Percentiles rank a stretch among this genome's conserved stretches.
phyloP scores from a whole-genome alignment of 225 moss, liverwort and hornwort genomes.

The Sphagnum tenellum region DNA sequence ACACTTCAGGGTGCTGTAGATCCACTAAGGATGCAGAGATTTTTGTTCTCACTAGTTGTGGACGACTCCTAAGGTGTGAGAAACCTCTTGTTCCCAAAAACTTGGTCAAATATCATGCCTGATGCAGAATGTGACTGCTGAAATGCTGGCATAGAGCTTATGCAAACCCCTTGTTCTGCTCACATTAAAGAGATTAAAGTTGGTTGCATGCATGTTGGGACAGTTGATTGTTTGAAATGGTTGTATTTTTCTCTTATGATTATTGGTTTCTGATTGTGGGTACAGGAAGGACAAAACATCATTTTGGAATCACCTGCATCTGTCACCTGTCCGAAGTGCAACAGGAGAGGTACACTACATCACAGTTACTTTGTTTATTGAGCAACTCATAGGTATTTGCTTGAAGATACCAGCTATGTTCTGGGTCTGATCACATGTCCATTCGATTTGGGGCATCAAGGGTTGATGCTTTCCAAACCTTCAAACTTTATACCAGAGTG shows the following conservation, averaged over 20 bases:
- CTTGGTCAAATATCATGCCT: neutral
- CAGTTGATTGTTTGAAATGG: neutral
- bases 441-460: neutral
- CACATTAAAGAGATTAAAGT: too few relatives aligned
- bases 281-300: conserved; percentile 59
- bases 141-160: neutral
- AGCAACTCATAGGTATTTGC: too few relatives aligned
- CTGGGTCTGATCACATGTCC: neutral
- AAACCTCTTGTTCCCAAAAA: neutral
- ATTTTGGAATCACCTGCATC: conserved; percentile 80
- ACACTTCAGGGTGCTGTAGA: too few relatives aligned
- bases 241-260: neutral
- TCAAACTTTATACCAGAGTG: neutral
- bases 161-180: neutral
- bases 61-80: too few relatives aligned
- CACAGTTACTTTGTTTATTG: too few relatives aligned
- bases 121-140: neutral
- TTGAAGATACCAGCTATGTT: too few relatives aligned
- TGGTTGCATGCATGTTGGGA: too few relatives aligned
- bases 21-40: too few relatives aligned
- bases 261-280: neutral
- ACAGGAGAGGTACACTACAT: conserved; percentile 36
- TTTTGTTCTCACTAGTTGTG: too few relatives aligned
- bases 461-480: neutral
- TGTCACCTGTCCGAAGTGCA: conserved; percentile 53